Evolutionary conservation across 257 asterid species (phyloP).

Genomic region (Schizonepeta tenuifolia): DNA sequence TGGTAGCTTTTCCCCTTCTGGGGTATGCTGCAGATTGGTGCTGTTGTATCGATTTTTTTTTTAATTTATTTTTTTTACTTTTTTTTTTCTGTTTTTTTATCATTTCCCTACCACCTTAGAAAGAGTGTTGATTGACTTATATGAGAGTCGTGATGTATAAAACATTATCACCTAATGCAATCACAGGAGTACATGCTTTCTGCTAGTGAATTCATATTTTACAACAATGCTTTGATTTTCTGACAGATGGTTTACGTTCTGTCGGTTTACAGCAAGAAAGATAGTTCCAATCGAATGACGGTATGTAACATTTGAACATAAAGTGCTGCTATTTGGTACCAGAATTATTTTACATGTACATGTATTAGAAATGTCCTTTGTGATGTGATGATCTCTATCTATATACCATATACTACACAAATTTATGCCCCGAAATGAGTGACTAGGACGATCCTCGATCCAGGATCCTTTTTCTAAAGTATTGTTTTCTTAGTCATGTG

Average conservation of each 20-base stretch:
- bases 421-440: constrained; percentile 7
- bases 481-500: constrained; percentile 16
- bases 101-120: neutral
- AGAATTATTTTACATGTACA: constrained; percentile 9
- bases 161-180: constrained; percentile 15
- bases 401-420: neutral
- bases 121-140: neutral
- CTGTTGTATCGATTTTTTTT: too few relatives aligned
- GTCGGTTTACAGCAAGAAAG: constrained; percentile 89
- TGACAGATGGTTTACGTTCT: constrained; percentile 90
- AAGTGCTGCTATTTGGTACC: constrained; percentile 21
- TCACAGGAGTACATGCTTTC: constrained; percentile 27
- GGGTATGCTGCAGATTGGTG: too few relatives aligned
- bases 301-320: constrained; percentile 43
- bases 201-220: constrained; percentile 26
- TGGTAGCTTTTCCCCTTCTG: neutral
- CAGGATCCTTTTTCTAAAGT: constrained; percentile 1
- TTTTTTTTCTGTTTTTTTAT: neutral
- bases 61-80: too few relatives aligned
- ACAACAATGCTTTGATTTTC: constrained; percentile 30
- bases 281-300: constrained; percentile 66
- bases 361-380: constrained; percentile 7
- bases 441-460: constrained; percentile 15
- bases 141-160: constrained; percentile 2
- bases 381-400: constrained; percentile 14